Evolutionary conservation across 1,284 basidiomycete genomes (phyloP), one percentile per base, ranked within the genome.

Genomic region (Rhizoctonia solani): DNA sequence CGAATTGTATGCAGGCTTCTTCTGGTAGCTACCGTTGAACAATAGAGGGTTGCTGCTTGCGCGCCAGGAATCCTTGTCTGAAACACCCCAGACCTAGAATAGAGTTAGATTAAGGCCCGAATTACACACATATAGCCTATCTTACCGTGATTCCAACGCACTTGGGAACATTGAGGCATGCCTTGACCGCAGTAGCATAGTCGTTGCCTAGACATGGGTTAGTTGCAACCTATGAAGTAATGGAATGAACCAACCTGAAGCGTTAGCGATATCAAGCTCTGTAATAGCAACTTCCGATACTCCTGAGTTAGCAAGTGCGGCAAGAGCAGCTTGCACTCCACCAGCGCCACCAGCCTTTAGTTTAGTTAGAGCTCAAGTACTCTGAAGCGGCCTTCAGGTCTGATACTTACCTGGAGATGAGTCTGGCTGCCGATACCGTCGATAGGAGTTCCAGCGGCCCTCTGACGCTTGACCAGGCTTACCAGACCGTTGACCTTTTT

Each of bases 91-190:
- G 11, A 54, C 78, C 42, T 71, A 71, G 67, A 23, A 32, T 61
- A 44, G 5, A 61, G 6, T 19, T 5, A 46, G 41, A 25, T 42
- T 19, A 14, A 46, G 21, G 44, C 21, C 50, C 19, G 9, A 21
- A 5, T 14, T 11, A 6, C 44, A 5, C 44, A 9, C 13, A 78
- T 39, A 19, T 19, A 25, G 5, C 21, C n/a, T 3, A 30, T 52
- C 41, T 42, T 30, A 71, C 68, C 19, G 82, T 83, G 72, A 83
- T 81, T 25, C 79, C 77, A 25, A 83, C 76, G 70, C 83, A 84
- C 27, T 74, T 71, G 6, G 81, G 74, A 2, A 77, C 77, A 50
- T 75, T 76, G 58, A 83, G 72, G 73, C 82, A 84, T 4, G 82
- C 82, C 52, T 80, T 80, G 21, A 78, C 78, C 50, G 82, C 82